Evolutionary conservation across 2,329 filamentous ascomycete genomes (phyloP).

Genomic region (Colletotrichum navitas): DNA sequence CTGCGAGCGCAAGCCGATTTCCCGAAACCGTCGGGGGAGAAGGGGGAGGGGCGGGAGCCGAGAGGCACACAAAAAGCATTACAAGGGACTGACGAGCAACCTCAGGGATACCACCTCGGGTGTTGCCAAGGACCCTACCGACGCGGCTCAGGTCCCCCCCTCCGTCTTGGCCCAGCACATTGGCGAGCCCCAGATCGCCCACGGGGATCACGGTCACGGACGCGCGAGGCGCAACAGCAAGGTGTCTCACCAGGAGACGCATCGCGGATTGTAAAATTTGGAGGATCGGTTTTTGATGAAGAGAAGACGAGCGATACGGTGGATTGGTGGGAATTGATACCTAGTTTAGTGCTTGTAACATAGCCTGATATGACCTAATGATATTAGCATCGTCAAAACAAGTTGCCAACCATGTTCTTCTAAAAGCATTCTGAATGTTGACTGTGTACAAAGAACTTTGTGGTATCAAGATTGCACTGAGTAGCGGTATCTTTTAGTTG

Average conservation of each 20-base stretch:
- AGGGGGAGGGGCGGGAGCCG: conserved; percentile 14
- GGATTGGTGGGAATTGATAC: conserved; percentile 27
- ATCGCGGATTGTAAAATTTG: conserved; percentile 58
- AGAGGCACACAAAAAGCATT: background rate
- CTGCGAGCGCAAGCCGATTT: conserved; percentile 24
- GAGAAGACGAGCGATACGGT: conserved; percentile 42
- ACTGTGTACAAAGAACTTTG: no score
- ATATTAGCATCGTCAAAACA: conserved; percentile 13
- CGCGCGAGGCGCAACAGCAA: conserved; percentile 61
- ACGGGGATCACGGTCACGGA: conserved; percentile 58
- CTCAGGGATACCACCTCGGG: conserved; percentile 36
- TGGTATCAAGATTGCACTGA: no score
- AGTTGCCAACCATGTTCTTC: background rate
- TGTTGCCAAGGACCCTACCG: conserved; percentile 60
- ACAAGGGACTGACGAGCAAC: conserved; percentile 35
- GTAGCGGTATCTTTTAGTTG: no score
- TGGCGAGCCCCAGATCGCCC: conserved; percentile 60
- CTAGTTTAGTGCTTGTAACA: conserved; percentile 24
- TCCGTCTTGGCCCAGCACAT: conserved; percentile 63
- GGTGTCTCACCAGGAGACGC: conserved; percentile 61
- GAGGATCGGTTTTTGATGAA: background rate
- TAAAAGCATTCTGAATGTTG: no score
- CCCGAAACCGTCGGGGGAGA: background rate
- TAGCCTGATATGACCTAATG: conserved; percentile 40
- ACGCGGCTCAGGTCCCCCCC: conserved; percentile 69